Conservation (phyloP, 345 rosid species). For the Rhizophora apiculata region DNA sequence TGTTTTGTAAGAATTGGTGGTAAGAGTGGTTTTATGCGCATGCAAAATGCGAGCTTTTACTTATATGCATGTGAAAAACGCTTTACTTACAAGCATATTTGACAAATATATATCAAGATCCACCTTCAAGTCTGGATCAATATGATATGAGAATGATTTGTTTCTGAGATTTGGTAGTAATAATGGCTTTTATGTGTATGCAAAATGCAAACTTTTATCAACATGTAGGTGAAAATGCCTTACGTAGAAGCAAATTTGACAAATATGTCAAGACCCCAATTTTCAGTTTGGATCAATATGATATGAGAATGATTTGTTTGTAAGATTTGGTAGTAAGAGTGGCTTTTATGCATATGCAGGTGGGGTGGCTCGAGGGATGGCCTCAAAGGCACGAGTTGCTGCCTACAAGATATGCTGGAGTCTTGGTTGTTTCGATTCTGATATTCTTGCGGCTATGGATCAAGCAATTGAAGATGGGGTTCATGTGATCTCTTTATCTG, state of each 20-base stretch:
- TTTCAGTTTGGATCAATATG: too few species aligned
- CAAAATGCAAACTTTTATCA: conserved; percentile 55
- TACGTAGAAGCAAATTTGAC: too few species aligned
- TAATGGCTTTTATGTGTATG: conserved; percentile 18
- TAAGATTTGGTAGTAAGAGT: too few species aligned
- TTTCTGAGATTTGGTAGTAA: too few species aligned
- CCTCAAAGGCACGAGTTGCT: conserved; percentile 71
- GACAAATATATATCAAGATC: too few species aligned
- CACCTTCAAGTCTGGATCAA: too few species aligned
- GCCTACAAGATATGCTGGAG: conserved; percentile 89
- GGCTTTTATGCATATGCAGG: conserved; percentile 25
- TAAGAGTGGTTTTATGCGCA: background rate
- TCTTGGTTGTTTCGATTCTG: conserved; percentile 77
- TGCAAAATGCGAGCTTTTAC: conserved; percentile 61
- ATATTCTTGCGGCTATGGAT: conserved; percentile 92
- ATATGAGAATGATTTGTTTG: too few species aligned
- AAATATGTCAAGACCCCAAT: too few species aligned
- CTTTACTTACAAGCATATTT: too few species aligned
- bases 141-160: too few species aligned
- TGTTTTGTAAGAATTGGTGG: too few species aligned
- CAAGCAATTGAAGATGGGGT: conserved; percentile 82
- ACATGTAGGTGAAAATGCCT: conserved; percentile 36
- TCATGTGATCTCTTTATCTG: conserved; percentile 75
- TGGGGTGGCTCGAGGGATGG: conserved; percentile 91
- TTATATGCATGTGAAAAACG: conserved; percentile 40